phyloP scores from a whole-genome alignment of 345 rosid genomes.

The Brassica cretica region DNA sequence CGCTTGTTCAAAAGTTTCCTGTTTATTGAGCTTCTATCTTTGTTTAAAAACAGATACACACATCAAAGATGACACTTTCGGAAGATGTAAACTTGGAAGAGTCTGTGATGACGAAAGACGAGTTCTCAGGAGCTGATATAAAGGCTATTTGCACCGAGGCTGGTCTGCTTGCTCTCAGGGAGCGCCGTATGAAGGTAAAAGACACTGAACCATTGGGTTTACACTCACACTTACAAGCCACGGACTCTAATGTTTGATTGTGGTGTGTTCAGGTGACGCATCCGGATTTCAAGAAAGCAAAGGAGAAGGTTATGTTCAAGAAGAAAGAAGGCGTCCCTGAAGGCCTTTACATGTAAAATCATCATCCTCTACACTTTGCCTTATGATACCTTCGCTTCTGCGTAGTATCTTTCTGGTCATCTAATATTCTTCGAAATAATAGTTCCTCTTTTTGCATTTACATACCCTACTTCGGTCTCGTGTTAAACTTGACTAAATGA shows the following conservation, averaged over 20 bases:
- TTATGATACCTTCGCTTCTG: constrained; percentile 21
- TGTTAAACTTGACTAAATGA: background rate
- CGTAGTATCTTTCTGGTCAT: constrained; percentile 25
- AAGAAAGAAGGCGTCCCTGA: constrained; percentile 99
- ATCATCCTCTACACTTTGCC: background rate
- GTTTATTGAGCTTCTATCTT: background rate
- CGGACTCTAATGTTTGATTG: constrained; percentile 1
- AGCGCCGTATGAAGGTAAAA: constrained; percentile 94
- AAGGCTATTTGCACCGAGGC: constrained; percentile 98
- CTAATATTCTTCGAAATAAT: background rate
- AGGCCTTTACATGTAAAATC: constrained; percentile 84
- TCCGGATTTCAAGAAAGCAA: constrained; percentile 87
- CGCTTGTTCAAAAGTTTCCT: background rate
- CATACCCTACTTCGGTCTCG: background rate
- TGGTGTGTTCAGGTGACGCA: constrained; percentile 66
- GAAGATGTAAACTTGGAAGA: constrained; percentile 98
- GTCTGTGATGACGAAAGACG: constrained; percentile 97
- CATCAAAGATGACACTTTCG: constrained; percentile 89
- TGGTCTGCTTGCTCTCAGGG: constrained; percentile 91
- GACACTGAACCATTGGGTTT: background rate
- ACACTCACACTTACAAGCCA: background rate
- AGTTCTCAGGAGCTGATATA: constrained; percentile 97
- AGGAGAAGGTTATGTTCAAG: constrained; percentile 99
- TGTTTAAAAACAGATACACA: constrained; percentile 66
- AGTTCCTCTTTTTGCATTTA: background rate